Percentiles rank a stretch among this genome's conserved stretches.
Conservation (phyloP, 176 grass and related monocot species). For the Ensete ventricosum region DNA sequence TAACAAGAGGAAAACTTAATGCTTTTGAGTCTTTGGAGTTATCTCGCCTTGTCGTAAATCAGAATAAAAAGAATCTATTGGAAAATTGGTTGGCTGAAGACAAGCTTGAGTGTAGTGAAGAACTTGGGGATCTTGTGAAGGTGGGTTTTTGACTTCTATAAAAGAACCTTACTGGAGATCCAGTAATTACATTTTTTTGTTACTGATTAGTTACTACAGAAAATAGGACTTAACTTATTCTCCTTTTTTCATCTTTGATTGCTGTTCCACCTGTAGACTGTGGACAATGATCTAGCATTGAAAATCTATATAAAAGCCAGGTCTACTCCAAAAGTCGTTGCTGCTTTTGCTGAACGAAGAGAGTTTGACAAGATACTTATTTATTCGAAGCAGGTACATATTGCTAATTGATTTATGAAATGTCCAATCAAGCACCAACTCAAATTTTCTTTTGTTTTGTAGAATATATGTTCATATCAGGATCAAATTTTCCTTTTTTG, state of each 20-base stretch:
- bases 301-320: constrained; percentile 99
- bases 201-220: too few species aligned
- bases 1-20: constrained; percentile 94
- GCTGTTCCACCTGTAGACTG: constrained; percentile 50
- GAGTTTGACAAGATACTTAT: constrained; percentile 50
- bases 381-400: constrained; percentile 26
- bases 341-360: constrained; percentile 97
- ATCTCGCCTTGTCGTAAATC: constrained; percentile 91
- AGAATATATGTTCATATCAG: too few species aligned
- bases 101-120: constrained; percentile 93
- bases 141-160: constrained; percentile 13
- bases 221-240: neutral
- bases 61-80: constrained; percentile 96
- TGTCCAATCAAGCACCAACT: too few species aligned
- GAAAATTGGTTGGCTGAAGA: constrained; percentile 93
- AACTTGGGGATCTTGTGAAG: constrained; percentile 91
- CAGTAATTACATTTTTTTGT: too few species aligned
- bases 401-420: too few species aligned
- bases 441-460: too few species aligned
- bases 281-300: constrained; percentile 95
- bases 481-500: too few species aligned
- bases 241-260: neutral
- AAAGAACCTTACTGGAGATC: too few species aligned
- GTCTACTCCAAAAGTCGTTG: constrained; percentile 95
- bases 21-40: constrained; percentile 78